Percentiles rank a stretch among this genome's conserved stretches.
These are phyloP conservation scores for Dactylorhiza incarnata DNA, from an alignment of 106 monocot species.

Conservation along the genomic window DNA sequence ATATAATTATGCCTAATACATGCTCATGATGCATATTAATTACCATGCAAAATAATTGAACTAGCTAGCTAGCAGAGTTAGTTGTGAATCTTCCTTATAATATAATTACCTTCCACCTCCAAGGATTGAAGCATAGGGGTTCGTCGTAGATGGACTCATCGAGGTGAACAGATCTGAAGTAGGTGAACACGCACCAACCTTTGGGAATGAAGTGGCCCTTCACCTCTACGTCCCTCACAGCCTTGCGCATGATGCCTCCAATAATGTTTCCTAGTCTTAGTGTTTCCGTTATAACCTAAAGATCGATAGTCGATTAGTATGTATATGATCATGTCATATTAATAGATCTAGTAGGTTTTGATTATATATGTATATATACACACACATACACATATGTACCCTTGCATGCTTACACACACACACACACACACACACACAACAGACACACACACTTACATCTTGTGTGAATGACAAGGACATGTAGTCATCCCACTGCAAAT, in stretches of 20 bases:
- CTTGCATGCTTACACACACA: too few species aligned
- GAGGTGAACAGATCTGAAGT: slow-evolving; percentile 87
- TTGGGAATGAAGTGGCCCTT: slow-evolving; percentile 86
- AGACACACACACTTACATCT: slow-evolving; percentile 34
- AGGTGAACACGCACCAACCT: slow-evolving; percentile 86
- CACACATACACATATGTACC: too few species aligned
- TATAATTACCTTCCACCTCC: slow-evolving; percentile 83
- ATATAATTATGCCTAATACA: not conserved
- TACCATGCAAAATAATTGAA: too few species aligned
- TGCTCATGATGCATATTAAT: not conserved
- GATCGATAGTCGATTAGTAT: not conserved
- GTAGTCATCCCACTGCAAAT: slow-evolving; percentile 63
- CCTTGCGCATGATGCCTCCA: slow-evolving; percentile 73
- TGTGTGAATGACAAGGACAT: slow-evolving; percentile 86
- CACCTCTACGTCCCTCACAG: slow-evolving; percentile 64
- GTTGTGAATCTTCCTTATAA: not conserved
- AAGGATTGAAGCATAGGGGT: slow-evolving; percentile 74
- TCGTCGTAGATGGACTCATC: slow-evolving; percentile 56
- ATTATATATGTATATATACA: too few species aligned
- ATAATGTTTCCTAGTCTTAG: slow-evolving; percentile 86
- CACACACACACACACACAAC: not conserved
- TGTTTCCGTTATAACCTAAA: slow-evolving; percentile 73
- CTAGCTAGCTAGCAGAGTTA: not conserved
- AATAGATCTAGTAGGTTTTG: too few species aligned
- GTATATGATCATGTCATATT: not conserved